Evolutionary conservation across 78 protist species (phyloP), one percentile per base, ranked within the genome.

Genomic region (Dictyostelium capitatum): DNA sequence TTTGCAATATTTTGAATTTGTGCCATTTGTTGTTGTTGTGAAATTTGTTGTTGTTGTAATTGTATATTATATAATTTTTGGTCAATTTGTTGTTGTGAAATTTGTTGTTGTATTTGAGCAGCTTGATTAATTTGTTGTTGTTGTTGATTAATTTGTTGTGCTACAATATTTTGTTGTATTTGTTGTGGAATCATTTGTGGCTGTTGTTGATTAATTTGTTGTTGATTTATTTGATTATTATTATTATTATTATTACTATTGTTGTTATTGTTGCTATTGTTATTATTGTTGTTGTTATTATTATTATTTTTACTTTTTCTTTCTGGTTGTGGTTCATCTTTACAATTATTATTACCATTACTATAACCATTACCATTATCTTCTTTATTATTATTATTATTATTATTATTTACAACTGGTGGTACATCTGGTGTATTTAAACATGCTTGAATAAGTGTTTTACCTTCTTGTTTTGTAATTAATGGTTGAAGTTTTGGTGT

Each of bases 401-500:
- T 30, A 62, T 62, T 37, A 62, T 62, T 37, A 11, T 62, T 62
- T 25, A 32, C 10, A 11, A 28, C 28, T 17, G 23, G 54, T 37
- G 90, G 92, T 48, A 81, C 50, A 53, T 91, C 95, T 28, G 95
- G 95, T 14, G 93, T 65, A 74, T 82, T 78, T 23, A 94, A 57
- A 65, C 96, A 94, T 5, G 92, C 48, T 69, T 95, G 97, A 15
- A 95, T 95, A 12, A 85, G 41, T 9, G 75, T 56, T 37, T 70
- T 80, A 17, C 97, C 97, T 69, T 95, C 97, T 47, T 67, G 95
- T 82, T 97, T 95, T 20, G 97, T 96, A 64, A 98, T 95, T 78
- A 98, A 79, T 10, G 99, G 99, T 85, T 97, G 97, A 19, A 98
- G 91, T 95, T 98, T 98, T 8, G 99, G 98, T 23, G 98, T 98